Conservation (phyloP, 441 rosid genomes). For the Biscutella laevigata region DNA sequence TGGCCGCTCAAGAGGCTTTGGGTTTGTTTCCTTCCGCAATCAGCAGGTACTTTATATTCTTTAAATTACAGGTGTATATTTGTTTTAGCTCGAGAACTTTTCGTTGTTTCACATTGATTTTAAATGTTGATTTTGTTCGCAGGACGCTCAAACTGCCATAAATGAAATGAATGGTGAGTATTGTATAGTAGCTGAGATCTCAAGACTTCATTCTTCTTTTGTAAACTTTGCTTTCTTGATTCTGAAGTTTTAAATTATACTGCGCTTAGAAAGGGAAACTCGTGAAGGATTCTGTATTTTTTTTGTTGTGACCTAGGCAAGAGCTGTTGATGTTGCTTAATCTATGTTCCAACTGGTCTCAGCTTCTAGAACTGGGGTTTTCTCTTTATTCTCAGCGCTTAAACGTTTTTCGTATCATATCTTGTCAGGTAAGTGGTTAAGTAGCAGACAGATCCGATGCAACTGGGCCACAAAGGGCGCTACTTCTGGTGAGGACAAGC, state of each 20-base stretch:
- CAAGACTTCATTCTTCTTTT: neutral
- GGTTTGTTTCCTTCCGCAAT: slow-evolving; percentile 73
- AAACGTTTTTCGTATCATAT: too few relatives aligned
- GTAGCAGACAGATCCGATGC: slow-evolving; percentile 62
- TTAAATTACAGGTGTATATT: neutral
- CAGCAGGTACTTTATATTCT: slow-evolving; percentile 47
- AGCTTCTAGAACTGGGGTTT: too few relatives aligned
- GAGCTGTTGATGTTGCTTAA: too few relatives aligned
- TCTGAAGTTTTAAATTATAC: neutral
- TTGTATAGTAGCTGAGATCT: neutral
- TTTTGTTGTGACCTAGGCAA: too few relatives aligned
- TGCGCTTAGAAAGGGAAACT: neutral
- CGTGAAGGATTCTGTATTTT: neutral
- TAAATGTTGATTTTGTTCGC: slow-evolving; percentile 11
- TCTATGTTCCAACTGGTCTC: too few relatives aligned
- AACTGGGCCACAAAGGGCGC: slow-evolving; percentile 73
- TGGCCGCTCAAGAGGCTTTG: slow-evolving; percentile 87
- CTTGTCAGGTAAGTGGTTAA: slow-evolving; percentile 75
- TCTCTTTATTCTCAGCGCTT: too few relatives aligned
- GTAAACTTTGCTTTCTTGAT: neutral
- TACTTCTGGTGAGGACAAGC: slow-evolving; percentile 42
- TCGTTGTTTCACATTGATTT: neutral
- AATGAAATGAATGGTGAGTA: slow-evolving; percentile 63
- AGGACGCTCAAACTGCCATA: slow-evolving; percentile 84
- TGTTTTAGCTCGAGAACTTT: neutral